Conservation (phyloP, 1,284 basidiomycete genomes). For the Boletellus deceptivus region DNA sequence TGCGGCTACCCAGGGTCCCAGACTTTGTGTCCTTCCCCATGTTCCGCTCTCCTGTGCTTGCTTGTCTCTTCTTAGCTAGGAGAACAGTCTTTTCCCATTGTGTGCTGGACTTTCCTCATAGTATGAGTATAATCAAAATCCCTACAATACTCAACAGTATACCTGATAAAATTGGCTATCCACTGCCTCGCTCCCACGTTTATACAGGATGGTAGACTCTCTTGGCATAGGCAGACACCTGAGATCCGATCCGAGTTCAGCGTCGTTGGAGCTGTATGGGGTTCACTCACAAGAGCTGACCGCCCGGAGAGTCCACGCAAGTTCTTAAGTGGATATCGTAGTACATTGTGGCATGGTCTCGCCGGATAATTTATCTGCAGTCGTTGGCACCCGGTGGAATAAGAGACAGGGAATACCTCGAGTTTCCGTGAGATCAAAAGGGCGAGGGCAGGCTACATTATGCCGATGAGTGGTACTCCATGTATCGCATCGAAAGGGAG, state of each 20-base stretch:
- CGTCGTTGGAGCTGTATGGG: too few species aligned
- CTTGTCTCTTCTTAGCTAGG: too few species aligned
- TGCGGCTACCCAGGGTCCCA: too few species aligned
- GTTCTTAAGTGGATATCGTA: too few species aligned
- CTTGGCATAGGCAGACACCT: not conserved
- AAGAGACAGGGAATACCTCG: not conserved
- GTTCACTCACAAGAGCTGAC: not conserved
- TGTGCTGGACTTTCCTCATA: not conserved
- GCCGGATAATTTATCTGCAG: too few species aligned
- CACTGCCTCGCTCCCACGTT: not conserved
- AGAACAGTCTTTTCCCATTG: not conserved
- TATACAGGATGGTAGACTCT: slow-evolving; percentile 1
- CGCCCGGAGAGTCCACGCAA: not conserved
- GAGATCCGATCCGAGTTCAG: not conserved
- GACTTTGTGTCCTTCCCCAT: not conserved
- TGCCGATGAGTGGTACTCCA: not conserved
- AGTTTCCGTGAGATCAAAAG: not conserved
- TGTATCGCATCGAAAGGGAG: not conserved
- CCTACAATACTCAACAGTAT: not conserved
- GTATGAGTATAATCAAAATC: too few species aligned
- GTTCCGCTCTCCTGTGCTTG: too few species aligned
- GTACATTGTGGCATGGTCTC: too few species aligned
- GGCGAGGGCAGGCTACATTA: too few species aligned
- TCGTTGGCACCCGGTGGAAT: too few species aligned
- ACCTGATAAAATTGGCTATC: not conserved